Base-by-base conservation (phyloP, 1,139 yeast genomes). In the Scheffersomyces stambukii region DNA sequence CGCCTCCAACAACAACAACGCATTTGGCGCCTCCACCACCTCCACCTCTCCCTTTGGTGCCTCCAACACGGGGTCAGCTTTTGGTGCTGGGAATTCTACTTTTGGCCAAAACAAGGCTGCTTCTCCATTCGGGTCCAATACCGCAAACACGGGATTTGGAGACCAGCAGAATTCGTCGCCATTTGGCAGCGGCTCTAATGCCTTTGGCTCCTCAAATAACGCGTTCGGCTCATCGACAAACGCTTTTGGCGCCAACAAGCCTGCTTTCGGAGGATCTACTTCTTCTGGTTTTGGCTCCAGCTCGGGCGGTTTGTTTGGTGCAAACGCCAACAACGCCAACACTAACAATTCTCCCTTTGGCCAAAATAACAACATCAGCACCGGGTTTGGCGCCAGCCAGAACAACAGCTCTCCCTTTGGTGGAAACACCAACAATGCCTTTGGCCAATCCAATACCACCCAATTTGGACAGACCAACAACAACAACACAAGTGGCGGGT, bases 1-100 rank as follows among this genome's bases (percentile, higher is more conserved):
- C n/a, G 43, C 42, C 23, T 26, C 19, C 21, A 32, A 23, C 33
- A 29, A 40, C 7, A 36, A 30, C n/a, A 28, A 29, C 18, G 18
- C n/a, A n/a, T n/a, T n/a, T n/a, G 18, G 8, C 18, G 18, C 19
- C 9, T 5, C n/a, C n/a, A 10, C 8, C n/a, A 10, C 19, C 10
- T 29, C 38, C 9, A 20, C 38, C 24, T 38, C 53, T 16, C 49
- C 49, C 5, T 48, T 48, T 26, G 64, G 69, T 12, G 57, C 40
- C 37, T 46, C 27, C 29, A 14, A 23, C 29, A 11, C 27, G 27
- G 14, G 20, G 35, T 6, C 35, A 40, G 13, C 42, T 42, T 12
- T 50, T 53, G 37, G 59, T 18, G 18, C 18, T 16, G 18, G 18
- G 8, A 10, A 10, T 5, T 18, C 41, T 9, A 29, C 38, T 16